Percentiles rank a stretch among this genome's conserved stretches.
Evolutionary conservation across 352 stramenopile genomes (phyloP).

Genomic region (Hyaloperonospora brassicae): DNA sequence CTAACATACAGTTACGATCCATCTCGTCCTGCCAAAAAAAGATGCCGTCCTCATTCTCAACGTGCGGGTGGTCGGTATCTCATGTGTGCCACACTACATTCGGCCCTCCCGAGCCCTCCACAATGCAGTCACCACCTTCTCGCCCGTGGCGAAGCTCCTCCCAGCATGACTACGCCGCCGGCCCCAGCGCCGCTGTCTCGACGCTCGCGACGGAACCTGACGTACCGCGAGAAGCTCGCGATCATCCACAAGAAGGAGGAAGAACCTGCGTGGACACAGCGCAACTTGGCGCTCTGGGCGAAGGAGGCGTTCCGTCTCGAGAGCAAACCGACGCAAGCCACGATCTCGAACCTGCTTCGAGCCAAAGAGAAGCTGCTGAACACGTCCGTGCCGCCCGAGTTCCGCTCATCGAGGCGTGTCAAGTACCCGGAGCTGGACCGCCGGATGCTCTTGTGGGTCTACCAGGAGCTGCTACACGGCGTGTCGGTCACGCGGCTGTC

Average conservation of each 20-base stretch:
- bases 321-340: conserved; percentile 47
- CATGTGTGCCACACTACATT: too few species aligned
- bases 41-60: too few species aligned
- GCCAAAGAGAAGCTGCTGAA: conserved; percentile 37
- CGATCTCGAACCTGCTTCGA: conserved; percentile 58
- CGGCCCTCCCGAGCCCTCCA: too few species aligned
- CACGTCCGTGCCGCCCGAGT: conserved; percentile 33
- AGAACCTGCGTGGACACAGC: conserved; percentile 44
- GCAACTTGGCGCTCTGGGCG: conserved; percentile 43
- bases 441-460: conserved; percentile 39
- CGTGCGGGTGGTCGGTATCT: too few species aligned
- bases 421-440: conserved; percentile 48
- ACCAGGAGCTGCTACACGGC: conserved; percentile 22
- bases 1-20: too few species aligned
- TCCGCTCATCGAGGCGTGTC: conserved; percentile 36
- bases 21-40: too few species aligned
- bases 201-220: conserved; percentile 39
- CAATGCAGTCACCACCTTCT: too few species aligned
- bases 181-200: not conserved
- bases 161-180: too few species aligned
- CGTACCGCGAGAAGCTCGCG: conserved; percentile 50
- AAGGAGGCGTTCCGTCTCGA: conserved; percentile 43
- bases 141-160: not conserved
- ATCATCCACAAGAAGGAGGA: conserved; percentile 53
- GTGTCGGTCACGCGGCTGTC: conserved; percentile 21